Base-by-base conservation (phyloP, 306 rosid species). In the Hylodesmum podocarpum region DNA sequence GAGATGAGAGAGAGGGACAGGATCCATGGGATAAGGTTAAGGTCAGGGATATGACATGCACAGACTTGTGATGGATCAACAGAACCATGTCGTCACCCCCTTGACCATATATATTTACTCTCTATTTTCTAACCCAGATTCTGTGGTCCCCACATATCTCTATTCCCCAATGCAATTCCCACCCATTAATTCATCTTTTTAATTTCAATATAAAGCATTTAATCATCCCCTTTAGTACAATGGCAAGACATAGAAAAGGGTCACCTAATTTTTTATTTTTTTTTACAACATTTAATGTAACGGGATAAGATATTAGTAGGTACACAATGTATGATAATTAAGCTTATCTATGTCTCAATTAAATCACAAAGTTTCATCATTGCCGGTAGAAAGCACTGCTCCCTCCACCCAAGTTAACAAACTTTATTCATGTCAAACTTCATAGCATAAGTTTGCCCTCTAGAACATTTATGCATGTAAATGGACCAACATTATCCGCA, bases 121-220 rank as follows among this genome's bases (percentile, higher is more conserved):
- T 50, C 67, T 21, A 51, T 4, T 71, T 73, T 43, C 28, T 25
- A 29, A 4, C 3, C 16, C 5, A 81, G 85, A 84, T 84, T 73
- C 85, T 68, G 67, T 77, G 83, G 88, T 49, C 6, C 88, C 88
- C 83, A 73, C 83, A 44, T 0, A 84, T 77, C 83, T 73, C 86
- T 44, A 27, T 62, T 57, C 40, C 15, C 37, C 37, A 33, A 33
- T 49, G 13, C 44, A 41, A 41, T 19, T 41, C 64, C 31, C 19
- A 43, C 2, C 49, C 49, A 43, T n/a, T n/a, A n/a, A n/a, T n/a
- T n/a, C 8, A 16, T 16, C 16, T 46, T 47, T 46, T 29, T 3
- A 7, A 69, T 69, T 41, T 0, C 16, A 31, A 18, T 12, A 51
- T 21, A 21, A 34, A 34, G 22, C 2, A 11, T n/a, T 28, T 46